Evolutionary conservation across 2,329 filamentous ascomycete genomes (phyloP), one percentile per base, ranked within the genome.

Genomic region (Aureobasidium subglaciale): DNA sequence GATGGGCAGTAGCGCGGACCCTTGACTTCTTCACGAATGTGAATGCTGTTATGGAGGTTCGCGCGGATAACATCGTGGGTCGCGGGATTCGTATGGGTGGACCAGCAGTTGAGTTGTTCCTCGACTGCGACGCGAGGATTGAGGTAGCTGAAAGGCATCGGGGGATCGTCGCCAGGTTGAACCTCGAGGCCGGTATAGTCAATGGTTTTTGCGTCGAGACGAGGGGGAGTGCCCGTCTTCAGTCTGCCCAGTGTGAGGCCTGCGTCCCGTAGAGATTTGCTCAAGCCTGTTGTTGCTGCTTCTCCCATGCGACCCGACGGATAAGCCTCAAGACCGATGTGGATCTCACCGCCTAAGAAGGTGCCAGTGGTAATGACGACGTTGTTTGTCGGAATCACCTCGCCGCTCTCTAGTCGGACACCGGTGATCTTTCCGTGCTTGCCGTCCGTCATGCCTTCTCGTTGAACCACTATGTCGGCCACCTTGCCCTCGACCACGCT

Each of bases 281-380:
- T 96, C 55, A 99, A 74, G 0, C 92, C 92, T 65, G 90, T 90
- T 0, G 93, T 96, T 0, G 93, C 91, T 20, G 88, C 88, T 73
- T 99, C 93, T 10, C 92, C 93, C 76, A 99, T 90, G 8, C 93
- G 84, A 1, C 93, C 93, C 0, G 93, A 88, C 0, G 93, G 91
- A 66, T 83, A 96, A 3, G 79, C 81, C 53, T 95, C 81, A 7
- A 97, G 74, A 0, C 73, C 93, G 59, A 99, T 95, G 64, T 99
- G 93, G 59, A 99, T 99, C 71, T 99, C 93, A 16, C 91, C 93
- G 10, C 92, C 87, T 5, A 99, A 73, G 66, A 99, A 99, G 0
- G 93, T 99, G 0, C 93, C 93, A 0, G 93, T 99, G 0, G 93
- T 97, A 63, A 99, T 96, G 22, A 99, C 82, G 32, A 97, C 91